Base-by-base conservation (phyloP, 176 grass and related monocot species). In the Tuctoria greenei region DNA sequence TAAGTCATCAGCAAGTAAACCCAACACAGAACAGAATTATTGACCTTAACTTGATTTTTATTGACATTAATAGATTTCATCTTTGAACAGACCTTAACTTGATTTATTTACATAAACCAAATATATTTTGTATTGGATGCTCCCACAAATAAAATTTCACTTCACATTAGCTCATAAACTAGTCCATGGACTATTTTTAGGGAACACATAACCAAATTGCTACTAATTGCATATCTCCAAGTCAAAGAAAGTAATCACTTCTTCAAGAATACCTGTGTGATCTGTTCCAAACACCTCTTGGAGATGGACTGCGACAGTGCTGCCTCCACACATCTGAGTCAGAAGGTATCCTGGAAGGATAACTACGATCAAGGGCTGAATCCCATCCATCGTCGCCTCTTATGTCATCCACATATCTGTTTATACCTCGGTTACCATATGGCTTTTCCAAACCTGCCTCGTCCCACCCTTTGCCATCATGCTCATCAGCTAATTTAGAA, bases 281-380 rank as follows among this genome's bases (percentile, higher is more conserved):
- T 85, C 79, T 91, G 46, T 64, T 83, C 88, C 86, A 86, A 83
- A 17, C 79, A 81, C 74, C 91, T 83, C 75, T 91, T 59, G 91
- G 84, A 85, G 88, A 89, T 84, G 83, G 49, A 73, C 81, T 89
- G 47, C 49, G 75, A 87, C 75, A 87, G 8, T n/a, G 79, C 56
- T 59, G 86, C 84, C 67, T 93, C 86, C 85, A 86, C 20, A 35
- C 63, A 91, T 87, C 79, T 64, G 68, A 54, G 85, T 69, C 75
- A 81, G 94, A 88, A 10, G 86, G 76, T 51, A 70, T 66, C 65
- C 82, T 83, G 50, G 88, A 88, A 80, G 71, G 77, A 79, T 79
- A 83, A 79, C 70, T 74, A 61, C 70, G 64, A 75, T 40, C 45
- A 68, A 44, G 55, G 67, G 74, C 16, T 39, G 73, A 49, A 73